Percentiles rank a stretch among this genome's conserved stretches.
These are phyloP conservation scores for Fraxinus sp. DNA, from an alignment of 305 asterid species.

Conservation along the genomic window DNA sequence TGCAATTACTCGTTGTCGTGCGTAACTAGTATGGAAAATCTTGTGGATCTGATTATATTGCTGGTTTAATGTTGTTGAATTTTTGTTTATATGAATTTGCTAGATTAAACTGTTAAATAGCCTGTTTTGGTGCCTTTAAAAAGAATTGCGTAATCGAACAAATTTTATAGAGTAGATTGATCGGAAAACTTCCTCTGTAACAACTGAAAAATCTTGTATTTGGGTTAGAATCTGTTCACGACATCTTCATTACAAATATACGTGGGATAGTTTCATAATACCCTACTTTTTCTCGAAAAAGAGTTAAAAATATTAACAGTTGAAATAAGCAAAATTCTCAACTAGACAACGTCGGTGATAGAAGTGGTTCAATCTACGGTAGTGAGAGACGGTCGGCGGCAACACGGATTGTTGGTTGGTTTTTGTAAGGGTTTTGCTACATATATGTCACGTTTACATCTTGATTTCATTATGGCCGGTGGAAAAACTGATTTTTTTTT, in stretches of 20 bases:
- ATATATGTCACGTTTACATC: too few species aligned
- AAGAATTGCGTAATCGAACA: neutral
- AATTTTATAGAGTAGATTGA: neutral
- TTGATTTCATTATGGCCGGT: too few species aligned
- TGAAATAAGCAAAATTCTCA: too few species aligned
- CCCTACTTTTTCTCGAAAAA: too few species aligned
- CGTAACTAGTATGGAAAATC: neutral
- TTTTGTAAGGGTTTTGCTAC: too few species aligned
- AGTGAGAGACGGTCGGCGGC: too few species aligned
- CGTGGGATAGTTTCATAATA: too few species aligned
- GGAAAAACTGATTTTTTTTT: too few species aligned
- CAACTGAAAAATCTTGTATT: neutral
- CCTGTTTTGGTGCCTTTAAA: neutral
- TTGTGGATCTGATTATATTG: neutral
- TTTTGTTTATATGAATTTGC: neutral
- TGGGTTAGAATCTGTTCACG: neutral
- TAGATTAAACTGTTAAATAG: neutral
- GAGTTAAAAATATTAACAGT: too few species aligned
- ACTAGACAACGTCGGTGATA: too few species aligned
- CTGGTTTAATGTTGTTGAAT: neutral
- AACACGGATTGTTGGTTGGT: too few species aligned
- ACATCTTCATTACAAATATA: neutral
- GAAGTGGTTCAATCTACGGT: too few species aligned
- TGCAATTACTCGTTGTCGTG: constrained; percentile 79
- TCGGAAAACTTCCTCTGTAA: neutral